phyloP scores from a whole-genome alignment of 192 early-diverging fungal species.

The Coemansia sp. region DNA sequence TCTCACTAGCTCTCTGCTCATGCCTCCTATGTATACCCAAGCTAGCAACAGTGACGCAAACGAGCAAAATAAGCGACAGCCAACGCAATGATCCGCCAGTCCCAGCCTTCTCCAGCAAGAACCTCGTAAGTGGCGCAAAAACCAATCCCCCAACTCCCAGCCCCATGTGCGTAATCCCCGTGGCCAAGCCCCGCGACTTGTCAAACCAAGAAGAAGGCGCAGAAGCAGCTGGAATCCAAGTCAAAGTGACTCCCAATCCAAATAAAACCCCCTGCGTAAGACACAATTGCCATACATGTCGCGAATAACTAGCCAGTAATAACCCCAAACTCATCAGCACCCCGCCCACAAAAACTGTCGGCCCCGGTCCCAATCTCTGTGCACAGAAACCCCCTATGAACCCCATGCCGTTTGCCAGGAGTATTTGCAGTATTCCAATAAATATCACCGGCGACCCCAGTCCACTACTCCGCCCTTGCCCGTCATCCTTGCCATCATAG shows the following conservation, averaged over 20 bases:
- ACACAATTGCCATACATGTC: conserved; percentile 64
- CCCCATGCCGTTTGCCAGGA: conserved; percentile 46
- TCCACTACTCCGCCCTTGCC: conserved; percentile 1
- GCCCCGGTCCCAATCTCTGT: conserved; percentile 45
- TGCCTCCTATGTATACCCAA: conserved; percentile 44
- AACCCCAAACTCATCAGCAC: conserved; percentile 56
- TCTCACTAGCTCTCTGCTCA: conserved; percentile 15
- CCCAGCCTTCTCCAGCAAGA: conserved; percentile 42
- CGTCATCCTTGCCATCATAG: conserved; percentile 44
- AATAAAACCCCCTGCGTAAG: conserved; percentile 67
- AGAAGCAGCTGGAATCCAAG: conserved; percentile 61
- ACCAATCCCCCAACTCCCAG: conserved; percentile 65
- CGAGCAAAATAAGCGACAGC: conserved; percentile 38
- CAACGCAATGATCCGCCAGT: conserved; percentile 45
- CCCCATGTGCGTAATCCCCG: conserved; percentile 67
- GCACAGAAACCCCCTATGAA: conserved; percentile 31
- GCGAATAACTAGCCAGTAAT: conserved; percentile 59
- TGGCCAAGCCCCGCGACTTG: conserved; percentile 59
- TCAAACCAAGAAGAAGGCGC: conserved; percentile 67
- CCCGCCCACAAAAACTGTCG: conserved; percentile 43
- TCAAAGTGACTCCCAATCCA: conserved; percentile 59
- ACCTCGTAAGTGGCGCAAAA: conserved; percentile 57
- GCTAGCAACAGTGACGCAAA: conserved; percentile 33
- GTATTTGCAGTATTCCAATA: conserved; percentile 44
- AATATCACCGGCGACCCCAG: conserved; percentile 49